A percentile compares a stretch with the other conserved stretches of the same genome.
phyloP scores from a whole-genome alignment of 129 eudicot genomes.

The Artemisia annua region DNA sequence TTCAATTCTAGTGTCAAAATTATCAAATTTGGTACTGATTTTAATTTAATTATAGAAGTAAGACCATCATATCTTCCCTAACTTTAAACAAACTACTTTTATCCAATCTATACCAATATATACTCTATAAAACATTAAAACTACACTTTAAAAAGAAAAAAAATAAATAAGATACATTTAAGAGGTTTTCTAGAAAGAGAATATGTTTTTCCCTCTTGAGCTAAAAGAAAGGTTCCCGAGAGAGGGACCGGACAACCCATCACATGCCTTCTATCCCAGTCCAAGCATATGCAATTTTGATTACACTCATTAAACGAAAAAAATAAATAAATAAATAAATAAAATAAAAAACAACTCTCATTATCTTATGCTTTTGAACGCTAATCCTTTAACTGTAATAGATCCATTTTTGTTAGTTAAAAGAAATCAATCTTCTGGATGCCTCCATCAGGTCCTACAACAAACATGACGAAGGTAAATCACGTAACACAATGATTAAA shows the following conservation, averaged over 20 bases:
- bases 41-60: no score
- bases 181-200: slow-evolving; percentile 6
- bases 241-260: slow-evolving; percentile 21
- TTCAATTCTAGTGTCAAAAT: no score
- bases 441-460: no score
- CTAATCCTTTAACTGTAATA: background rate
- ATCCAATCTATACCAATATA: background rate
- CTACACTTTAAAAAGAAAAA: background rate
- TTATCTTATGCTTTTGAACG: background rate
- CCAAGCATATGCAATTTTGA: slow-evolving; percentile 14
- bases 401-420: no score
- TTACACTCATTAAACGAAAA: background rate
- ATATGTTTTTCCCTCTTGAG: slow-evolving; percentile 14
- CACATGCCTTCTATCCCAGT: slow-evolving; percentile 20
- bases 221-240: slow-evolving; percentile 14
- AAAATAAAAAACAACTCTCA: background rate
- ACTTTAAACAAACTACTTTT: background rate
- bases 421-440: no score
- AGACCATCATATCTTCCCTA: no score
- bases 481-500: no score
- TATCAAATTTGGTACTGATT: no score
- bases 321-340: no score
- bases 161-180: background rate
- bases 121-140: background rate
- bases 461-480: no score